These are phyloP conservation scores for Penicillium robsamsonii DNA, from an alignment of 495 filamentous ascomycete species.

Conservation along the genomic window DNA sequence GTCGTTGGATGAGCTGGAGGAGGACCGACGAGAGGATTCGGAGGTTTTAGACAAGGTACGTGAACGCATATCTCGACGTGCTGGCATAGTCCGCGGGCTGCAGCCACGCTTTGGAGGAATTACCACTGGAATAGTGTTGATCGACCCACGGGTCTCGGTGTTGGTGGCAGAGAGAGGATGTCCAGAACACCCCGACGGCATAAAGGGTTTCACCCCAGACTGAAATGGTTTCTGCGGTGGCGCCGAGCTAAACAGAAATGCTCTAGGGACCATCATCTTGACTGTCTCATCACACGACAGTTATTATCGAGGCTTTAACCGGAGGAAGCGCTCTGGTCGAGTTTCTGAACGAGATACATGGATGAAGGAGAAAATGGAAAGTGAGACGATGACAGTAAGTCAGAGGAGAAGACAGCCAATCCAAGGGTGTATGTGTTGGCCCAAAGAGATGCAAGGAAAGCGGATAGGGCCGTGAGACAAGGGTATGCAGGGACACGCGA, in stretches of 20 bases:
- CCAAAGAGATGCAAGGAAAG: slow-evolving; percentile 9
- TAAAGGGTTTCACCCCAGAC: slow-evolving; percentile 17
- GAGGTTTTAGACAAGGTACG: slow-evolving; percentile 26
- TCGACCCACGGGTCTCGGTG: slow-evolving; percentile 5
- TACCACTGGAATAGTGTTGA: slow-evolving; percentile 39
- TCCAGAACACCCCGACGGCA: slow-evolving; percentile 13
- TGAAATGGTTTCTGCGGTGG: slow-evolving; percentile 24
- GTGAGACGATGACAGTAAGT: slow-evolving; percentile 16
- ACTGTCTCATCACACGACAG: slow-evolving; percentile 18
- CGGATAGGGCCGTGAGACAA: slow-evolving; percentile 15
- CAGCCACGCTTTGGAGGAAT: slow-evolving; percentile 44
- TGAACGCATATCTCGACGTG: slow-evolving; percentile 22
- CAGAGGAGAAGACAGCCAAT: slow-evolving; percentile 17
- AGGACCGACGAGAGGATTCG: slow-evolving; percentile 29
- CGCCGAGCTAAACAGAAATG: slow-evolving; percentile 41
- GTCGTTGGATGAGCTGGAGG: slow-evolving; percentile 33
- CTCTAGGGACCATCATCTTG: slow-evolving; percentile 50
- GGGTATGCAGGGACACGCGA: slow-evolving; percentile 32
- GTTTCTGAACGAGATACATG: slow-evolving; percentile 49
- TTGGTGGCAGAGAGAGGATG: slow-evolving; percentile 18
- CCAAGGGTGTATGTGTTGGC: slow-evolving; percentile 9
- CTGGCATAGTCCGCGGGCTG: slow-evolving; percentile 22
- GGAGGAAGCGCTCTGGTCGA: slow-evolving; percentile 51
- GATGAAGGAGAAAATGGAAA: slow-evolving; percentile 19
- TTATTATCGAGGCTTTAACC: slow-evolving; percentile 26